Conservation (phyloP, 768 basidiomycete genomes). For the Suillus plorans region DNA sequence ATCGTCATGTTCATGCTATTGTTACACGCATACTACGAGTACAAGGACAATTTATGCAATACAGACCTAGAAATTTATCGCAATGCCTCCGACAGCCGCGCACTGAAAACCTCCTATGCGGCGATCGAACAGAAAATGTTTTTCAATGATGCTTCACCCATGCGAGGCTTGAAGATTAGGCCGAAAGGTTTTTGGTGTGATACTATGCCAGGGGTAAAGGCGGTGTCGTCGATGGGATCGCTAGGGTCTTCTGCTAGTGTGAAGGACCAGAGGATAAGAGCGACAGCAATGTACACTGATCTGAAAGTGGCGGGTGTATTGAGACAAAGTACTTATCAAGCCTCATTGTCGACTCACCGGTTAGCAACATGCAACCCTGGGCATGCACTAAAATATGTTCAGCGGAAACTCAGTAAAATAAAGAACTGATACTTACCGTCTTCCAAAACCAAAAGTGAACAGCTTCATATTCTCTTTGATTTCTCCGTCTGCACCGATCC, state of each 20-base stretch:
- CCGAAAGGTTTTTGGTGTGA: slow-evolving; percentile 62
- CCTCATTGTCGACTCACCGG: slow-evolving; percentile 12
- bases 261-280: slow-evolving; percentile 66
- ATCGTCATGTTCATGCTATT: background rate
- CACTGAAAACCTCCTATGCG: background rate
- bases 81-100: background rate
- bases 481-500: slow-evolving; percentile 44
- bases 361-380: slow-evolving; percentile 52
- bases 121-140: background rate
- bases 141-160: slow-evolving; percentile 15
- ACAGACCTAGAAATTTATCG: background rate
- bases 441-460: slow-evolving; percentile 51
- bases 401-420: background rate
- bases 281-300: slow-evolving; percentile 63
- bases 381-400: slow-evolving; percentile 27
- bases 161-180: slow-evolving; percentile 52
- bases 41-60: background rate
- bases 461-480: slow-evolving; percentile 44
- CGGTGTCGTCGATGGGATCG: slow-evolving; percentile 58
- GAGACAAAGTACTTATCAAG: background rate
- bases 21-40: background rate
- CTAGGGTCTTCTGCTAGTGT: slow-evolving; percentile 45
- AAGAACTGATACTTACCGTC: slow-evolving; percentile 32
- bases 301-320: slow-evolving; percentile 25
- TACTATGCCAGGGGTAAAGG: slow-evolving; percentile 63